Conservation (phyloP, 1,284 basidiomycete genomes). For the Ustilago loliicola region DNA sequence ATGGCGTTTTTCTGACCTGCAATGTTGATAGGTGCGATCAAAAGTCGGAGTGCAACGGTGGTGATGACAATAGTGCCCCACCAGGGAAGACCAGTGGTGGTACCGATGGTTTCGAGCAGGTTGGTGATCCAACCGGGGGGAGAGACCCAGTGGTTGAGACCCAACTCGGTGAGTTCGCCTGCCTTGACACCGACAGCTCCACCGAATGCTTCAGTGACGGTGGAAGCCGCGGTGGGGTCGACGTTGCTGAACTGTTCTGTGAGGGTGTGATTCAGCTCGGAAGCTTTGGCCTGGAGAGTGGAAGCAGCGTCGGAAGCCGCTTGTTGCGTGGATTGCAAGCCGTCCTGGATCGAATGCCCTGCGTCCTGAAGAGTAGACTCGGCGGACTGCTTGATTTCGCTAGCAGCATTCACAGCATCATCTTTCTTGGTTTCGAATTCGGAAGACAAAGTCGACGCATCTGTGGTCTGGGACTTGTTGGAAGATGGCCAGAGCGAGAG, state of each 20-base stretch:
- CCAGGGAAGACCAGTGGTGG: conserved; percentile 75
- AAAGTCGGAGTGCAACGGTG: conserved; percentile 78
- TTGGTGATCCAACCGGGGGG: conserved; percentile 75
- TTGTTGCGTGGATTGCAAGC: conserved; percentile 11
- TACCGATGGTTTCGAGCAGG: conserved; percentile 80
- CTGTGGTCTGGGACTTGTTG: conserved; percentile 7
- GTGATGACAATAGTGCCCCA: conserved; percentile 77
- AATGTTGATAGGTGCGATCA: conserved; percentile 81
- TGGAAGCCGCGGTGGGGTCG: conserved; percentile 38
- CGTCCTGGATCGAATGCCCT: conserved; percentile 13
- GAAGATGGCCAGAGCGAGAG: conserved; percentile 27
- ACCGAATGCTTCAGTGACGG: conserved; percentile 41
- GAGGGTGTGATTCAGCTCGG: conserved; percentile 13
- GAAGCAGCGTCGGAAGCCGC: conserved; percentile 28
- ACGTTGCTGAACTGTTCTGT: conserved; percentile 36
- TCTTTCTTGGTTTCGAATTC: conserved; percentile 27
- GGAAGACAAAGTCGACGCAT: conserved; percentile 11
- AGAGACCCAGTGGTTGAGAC: conserved; percentile 76
- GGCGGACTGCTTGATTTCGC: conserved; percentile 17
- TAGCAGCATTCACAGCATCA: conserved; percentile 9
- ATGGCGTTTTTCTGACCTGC: conserved; percentile 78
- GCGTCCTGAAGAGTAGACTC: conserved; percentile 17
- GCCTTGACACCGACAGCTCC: conserved; percentile 74
- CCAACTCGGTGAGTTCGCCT: conserved; percentile 83
- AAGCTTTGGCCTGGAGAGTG: conserved; percentile 27